Base-by-base conservation (phyloP, 148 eudicot genomes). In the Gaultheria prostrata region DNA sequence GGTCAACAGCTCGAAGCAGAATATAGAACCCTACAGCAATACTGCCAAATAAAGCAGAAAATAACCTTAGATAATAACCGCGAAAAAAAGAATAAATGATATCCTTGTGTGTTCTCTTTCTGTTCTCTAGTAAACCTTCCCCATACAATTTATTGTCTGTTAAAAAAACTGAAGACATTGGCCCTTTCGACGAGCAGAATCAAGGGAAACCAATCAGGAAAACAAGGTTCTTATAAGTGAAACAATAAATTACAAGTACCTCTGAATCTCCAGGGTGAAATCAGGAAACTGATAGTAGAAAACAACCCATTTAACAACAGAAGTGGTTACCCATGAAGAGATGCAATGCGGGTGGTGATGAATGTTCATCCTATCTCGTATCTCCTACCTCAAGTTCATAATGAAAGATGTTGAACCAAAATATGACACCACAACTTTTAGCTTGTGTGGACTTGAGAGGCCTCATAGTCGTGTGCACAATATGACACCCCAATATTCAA, bases 1-100 rank as follows among this genome's bases (percentile, higher is more conserved):
- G 97, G 78, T 96, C 99, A 84, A 87, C 99, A 33, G 99, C 99
- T 83, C 99, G 92, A 78, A 94, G 89, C 81, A 96, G 89, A 89
- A 96, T 90, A 79, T 96, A 96, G 83, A 96, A 93, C 79, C 99
- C 99, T 49, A 90, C 94, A 76, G 99, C 98, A 85, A 85, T 84
- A 86, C 99, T 96, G 98, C 87, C 85, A 79, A 76, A 82, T 15
- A 67, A 79, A 67, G 72, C 45, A 83, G 59, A 57, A 24, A 43
- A 76, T 28, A 57, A 0, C 39, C 72, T 67, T 30, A 67, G 72
- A 67, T 67, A 67, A 13, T 12, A 30, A 3, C 30, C 18, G 0
- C 72, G 35, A 13, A 28, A 67, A 12, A 67, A 30, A 67, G 72
- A 17, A 67, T 35, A 28, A 8, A 8, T 67, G 30, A 67, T 67